phyloP scores from a whole-genome alignment of 768 basidiomycete genomes.

The Dacryopinax spathularia region DNA sequence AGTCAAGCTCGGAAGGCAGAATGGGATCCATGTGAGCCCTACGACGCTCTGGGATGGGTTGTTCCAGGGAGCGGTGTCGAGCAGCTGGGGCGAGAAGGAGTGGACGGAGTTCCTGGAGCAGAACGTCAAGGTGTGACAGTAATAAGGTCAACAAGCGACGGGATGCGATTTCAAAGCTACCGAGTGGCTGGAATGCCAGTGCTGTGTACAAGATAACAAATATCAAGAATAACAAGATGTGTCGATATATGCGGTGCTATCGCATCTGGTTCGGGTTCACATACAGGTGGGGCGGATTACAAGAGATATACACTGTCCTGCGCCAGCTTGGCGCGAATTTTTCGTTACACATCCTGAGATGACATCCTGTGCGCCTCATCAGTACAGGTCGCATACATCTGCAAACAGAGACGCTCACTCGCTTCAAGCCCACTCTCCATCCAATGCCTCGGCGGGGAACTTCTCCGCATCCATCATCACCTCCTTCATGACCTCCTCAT shows the following conservation, averaged over 20 bases:
- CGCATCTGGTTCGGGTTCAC: too few species aligned
- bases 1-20: conserved; percentile 89
- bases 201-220: not conserved
- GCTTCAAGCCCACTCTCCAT: conserved; percentile 38
- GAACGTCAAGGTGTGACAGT: conserved; percentile 25
- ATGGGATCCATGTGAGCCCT: conserved; percentile 82
- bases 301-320: too few species aligned
- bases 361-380: too few species aligned
- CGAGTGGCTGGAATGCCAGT: not conserved
- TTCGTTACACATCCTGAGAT: too few species aligned
- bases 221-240: not conserved
- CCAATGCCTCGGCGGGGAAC: conserved; percentile 34
- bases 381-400: not conserved
- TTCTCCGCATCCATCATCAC: conserved; percentile 29
- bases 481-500: conserved; percentile 35
- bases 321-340: too few species aligned
- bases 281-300: too few species aligned
- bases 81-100: conserved; percentile 67
- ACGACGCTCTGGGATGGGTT: conserved; percentile 61
- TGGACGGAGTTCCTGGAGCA: conserved; percentile 62
- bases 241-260: not conserved
- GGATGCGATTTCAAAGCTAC: not conserved
- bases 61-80: conserved; percentile 56
- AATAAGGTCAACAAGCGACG: not conserved
- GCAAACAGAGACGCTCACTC: not conserved